A percentile compares a stretch with the other conserved stretches of the same genome.
Conservation (phyloP, 2,329 filamentous ascomycete species). For the Apiospora rasikravindrae region DNA sequence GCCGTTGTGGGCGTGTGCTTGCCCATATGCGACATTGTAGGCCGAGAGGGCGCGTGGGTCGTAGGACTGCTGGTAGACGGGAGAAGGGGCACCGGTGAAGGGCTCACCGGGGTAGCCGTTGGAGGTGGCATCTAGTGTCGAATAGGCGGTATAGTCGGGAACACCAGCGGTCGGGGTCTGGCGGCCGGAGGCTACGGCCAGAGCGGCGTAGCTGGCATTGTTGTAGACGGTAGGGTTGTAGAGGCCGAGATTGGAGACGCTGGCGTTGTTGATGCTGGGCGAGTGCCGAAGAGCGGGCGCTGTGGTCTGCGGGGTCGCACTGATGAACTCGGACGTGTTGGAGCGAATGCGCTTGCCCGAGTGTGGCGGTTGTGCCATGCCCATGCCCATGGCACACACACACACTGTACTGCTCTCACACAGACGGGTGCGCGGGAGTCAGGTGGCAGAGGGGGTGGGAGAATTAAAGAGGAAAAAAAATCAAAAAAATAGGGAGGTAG, state of each 20-base stretch:
- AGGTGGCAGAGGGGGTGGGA: not conserved
- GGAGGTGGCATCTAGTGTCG: constrained; percentile 30
- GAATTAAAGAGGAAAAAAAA: too few species aligned
- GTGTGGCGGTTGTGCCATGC: constrained; percentile 26
- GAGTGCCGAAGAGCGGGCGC: constrained; percentile 38
- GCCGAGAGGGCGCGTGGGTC: constrained; percentile 36
- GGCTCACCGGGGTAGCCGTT: constrained; percentile 30
- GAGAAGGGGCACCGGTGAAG: constrained; percentile 35
- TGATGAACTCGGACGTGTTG: constrained; percentile 33
- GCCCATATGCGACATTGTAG: constrained; percentile 16
- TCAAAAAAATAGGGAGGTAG: not conserved
- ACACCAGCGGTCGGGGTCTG: constrained; percentile 20
- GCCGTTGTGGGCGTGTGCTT: constrained; percentile 8
- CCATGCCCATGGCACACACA: constrained; percentile 18
- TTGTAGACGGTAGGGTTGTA: constrained; percentile 21
- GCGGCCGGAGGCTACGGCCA: constrained; percentile 19
- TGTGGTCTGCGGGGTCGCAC: constrained; percentile 38
- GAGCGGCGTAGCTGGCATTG: constrained; percentile 18
- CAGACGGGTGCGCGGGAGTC: not conserved
- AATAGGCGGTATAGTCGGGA: constrained; percentile 24
- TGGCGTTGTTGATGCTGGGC: constrained; percentile 27
- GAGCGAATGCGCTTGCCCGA: constrained; percentile 28
- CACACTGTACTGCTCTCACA: constrained; percentile 14
- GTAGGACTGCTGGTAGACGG: constrained; percentile 31
- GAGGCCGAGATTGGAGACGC: constrained; percentile 19